phyloP scores from a whole-genome alignment of 257 asterid genomes.

The Lycium ferocissimum region DNA sequence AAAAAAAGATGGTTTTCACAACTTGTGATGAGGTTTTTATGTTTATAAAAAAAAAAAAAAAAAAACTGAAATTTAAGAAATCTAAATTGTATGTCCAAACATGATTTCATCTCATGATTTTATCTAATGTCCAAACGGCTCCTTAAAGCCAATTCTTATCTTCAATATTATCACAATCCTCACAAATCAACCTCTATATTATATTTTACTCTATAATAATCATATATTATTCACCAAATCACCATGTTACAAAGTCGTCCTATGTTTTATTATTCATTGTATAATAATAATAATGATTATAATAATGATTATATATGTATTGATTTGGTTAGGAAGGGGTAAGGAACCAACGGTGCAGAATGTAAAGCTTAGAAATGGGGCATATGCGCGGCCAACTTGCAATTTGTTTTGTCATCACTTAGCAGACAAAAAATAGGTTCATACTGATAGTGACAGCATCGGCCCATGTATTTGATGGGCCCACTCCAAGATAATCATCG shows the following conservation, averaged over 20 bases:
- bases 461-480: constrained; percentile 22
- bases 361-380: constrained; percentile 27
- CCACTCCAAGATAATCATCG: not conserved
- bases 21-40: too few relatives aligned
- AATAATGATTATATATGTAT: not conserved
- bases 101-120: too few relatives aligned
- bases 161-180: not conserved
- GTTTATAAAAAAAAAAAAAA: too few relatives aligned
- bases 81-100: too few relatives aligned
- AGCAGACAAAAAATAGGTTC: not conserved
- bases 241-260: not conserved
- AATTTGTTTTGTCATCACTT: not conserved
- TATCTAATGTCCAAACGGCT: too few relatives aligned
- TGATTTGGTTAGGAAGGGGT: constrained; percentile 28
- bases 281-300: too few relatives aligned
- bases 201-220: not conserved
- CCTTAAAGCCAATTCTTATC: not conserved
- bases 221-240: not conserved
- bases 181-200: not conserved
- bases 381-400: constrained; percentile 34
- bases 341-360: constrained; percentile 38
- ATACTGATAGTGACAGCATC: constrained; percentile 37
- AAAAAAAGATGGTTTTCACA: too few relatives aligned
- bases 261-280: not conserved
- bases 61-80: too few relatives aligned